Conservation (phyloP, 2,329 filamentous ascomycete genomes). For the Helotiales sp. region DNA sequence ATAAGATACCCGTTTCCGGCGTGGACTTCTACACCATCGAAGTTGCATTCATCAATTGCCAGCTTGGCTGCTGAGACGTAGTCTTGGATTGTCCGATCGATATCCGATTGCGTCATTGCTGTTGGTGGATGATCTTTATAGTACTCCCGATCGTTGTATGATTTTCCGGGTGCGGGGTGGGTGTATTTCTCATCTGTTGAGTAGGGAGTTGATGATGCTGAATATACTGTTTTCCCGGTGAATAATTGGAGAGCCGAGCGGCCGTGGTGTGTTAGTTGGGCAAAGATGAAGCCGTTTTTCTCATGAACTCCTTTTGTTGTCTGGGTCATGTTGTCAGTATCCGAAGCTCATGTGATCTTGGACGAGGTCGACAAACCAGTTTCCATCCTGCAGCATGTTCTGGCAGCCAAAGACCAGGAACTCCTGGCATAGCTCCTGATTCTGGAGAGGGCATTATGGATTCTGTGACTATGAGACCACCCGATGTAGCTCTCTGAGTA, state of each 20-base stretch:
- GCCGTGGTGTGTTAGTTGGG: conserved; percentile 61
- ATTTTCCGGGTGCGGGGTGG: conserved; percentile 2
- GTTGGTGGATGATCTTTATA: conserved; percentile 32
- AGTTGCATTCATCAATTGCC: conserved; percentile 49
- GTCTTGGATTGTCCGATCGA: conserved; percentile 24
- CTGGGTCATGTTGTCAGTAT: conserved; percentile 15
- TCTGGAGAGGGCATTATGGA: conserved; percentile 51
- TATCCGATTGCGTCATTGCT: conserved; percentile 38
- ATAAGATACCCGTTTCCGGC: conserved; percentile 49
- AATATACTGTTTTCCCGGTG: conserved; percentile 36
- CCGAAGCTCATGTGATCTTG: not conserved
- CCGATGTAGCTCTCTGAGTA: conserved; percentile 50
- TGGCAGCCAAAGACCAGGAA: conserved; percentile 56
- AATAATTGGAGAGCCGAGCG: conserved; percentile 41
- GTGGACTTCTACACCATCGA: conserved; percentile 46
- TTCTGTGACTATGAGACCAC: conserved; percentile 59
- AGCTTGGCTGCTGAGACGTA: conserved; percentile 30
- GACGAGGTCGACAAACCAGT: conserved; percentile 32
- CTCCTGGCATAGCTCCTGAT: conserved; percentile 47
- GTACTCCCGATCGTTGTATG: not conserved
- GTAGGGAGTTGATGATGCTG: conserved; percentile 40
- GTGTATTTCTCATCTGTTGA: conserved; percentile 11
- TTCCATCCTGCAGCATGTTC: conserved; percentile 62
- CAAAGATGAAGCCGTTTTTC: conserved; percentile 58
- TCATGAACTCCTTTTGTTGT: conserved; percentile 62